Percentiles rank a stretch among this genome's conserved stretches.
Conservation (phyloP, 225 moss, liverwort and hornwort genomes). For the Bryum argenteum region DNA sequence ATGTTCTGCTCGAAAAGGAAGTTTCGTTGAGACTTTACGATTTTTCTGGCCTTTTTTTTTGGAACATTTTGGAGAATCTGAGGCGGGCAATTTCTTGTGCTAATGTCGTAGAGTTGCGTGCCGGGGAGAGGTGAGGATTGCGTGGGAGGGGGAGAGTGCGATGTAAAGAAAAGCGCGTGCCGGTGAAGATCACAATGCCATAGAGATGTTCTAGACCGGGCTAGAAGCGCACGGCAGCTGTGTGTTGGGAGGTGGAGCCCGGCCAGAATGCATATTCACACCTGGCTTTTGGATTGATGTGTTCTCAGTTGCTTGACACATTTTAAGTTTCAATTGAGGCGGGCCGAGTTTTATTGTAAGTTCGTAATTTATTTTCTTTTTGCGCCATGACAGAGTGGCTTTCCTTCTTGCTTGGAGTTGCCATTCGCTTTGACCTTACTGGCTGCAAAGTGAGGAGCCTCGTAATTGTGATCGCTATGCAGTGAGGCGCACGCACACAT, state of each 20-base stretch:
- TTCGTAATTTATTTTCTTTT: not conserved
- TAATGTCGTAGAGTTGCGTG: constrained; percentile 18
- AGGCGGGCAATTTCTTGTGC: not conserved
- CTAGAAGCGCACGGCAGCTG: constrained; percentile 25
- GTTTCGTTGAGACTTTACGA: constrained; percentile 4
- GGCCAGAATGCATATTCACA: not conserved
- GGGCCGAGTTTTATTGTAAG: constrained; percentile 7
- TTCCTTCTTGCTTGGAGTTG: constrained; percentile 8
- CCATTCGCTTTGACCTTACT: constrained; percentile 16
- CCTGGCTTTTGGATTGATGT: constrained; percentile 1
- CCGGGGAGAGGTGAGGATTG: not conserved
- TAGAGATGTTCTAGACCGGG: not conserved
- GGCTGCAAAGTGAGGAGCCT: not conserved
- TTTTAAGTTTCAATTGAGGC: constrained; percentile 11
- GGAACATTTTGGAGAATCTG: not conserved
- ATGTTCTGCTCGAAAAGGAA: not conserved
- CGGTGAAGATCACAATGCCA: constrained; percentile 12
- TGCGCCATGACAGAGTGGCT: not conserved
- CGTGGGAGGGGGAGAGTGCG: not conserved
- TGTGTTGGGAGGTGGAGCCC: constrained; percentile 33
- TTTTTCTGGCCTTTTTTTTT: not conserved
- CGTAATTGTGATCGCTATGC: constrained; percentile 1
- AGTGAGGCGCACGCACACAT: not conserved
- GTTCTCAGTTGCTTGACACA: constrained; percentile 9
- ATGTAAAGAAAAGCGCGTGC: not conserved